These are phyloP conservation scores for Melastoma malabathricum DNA, from an alignment of 345 rosid species.

Conservation along the genomic window DNA sequence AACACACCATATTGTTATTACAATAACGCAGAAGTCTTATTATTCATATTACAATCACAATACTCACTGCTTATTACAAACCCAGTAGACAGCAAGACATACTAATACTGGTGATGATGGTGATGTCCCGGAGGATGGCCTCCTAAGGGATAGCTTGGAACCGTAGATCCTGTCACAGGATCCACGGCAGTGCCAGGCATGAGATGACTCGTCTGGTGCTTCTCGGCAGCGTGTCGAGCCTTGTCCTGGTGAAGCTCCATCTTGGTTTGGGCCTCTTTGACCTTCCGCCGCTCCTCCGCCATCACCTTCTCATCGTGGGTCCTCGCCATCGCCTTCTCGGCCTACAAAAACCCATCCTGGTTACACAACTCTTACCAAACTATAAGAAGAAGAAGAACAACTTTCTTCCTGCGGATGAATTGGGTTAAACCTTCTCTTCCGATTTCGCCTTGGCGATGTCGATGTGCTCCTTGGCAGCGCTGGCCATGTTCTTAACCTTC, in stretches of 20 bases:
- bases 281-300: conserved; percentile 44
- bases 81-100: conserved; percentile 1
- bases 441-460: conserved; percentile 37
- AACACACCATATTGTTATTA: too few species aligned
- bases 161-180: conserved; percentile 6
- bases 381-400: neutral
- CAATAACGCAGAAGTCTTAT: too few species aligned
- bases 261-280: conserved; percentile 54
- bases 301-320: conserved; percentile 42
- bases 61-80: too few species aligned
- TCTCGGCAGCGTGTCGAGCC: conserved; percentile 41
- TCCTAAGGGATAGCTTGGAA: conserved; percentile 15
- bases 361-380: neutral
- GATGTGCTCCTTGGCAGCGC: conserved; percentile 50
- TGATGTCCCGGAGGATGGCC: conserved; percentile 11
- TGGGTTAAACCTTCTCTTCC: conserved; percentile 26
- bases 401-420: neutral
- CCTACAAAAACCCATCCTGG: conserved; percentile 13
- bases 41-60: too few species aligned
- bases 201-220: conserved; percentile 14
- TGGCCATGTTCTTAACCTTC: conserved; percentile 50
- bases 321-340: conserved; percentile 37
- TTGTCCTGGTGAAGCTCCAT: conserved; percentile 60
- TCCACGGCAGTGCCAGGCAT: conserved; percentile 5
- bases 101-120: neutral